Conservation (phyloP, 2,329 filamentous ascomycete genomes). For the Fusarium penzigii region DNA sequence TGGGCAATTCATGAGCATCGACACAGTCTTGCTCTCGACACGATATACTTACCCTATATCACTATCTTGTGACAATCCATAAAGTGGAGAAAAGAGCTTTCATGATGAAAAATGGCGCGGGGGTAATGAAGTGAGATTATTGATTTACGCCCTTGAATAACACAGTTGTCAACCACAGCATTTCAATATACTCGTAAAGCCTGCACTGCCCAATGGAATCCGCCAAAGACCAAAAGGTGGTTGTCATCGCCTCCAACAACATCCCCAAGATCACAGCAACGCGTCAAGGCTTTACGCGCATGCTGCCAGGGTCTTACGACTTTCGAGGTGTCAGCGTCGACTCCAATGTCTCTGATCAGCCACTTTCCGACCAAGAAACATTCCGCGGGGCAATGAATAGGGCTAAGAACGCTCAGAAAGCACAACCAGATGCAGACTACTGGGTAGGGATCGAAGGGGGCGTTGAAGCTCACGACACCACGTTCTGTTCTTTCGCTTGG, state of each 20-base stretch:
- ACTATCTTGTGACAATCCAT: too few species aligned
- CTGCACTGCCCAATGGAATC: background rate
- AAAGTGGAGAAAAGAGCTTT: too few species aligned
- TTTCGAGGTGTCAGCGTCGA: slow-evolving; percentile 34
- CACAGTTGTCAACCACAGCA: too few species aligned
- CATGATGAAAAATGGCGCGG: too few species aligned
- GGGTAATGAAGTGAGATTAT: too few species aligned
- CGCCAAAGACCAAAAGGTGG: slow-evolving; percentile 1
- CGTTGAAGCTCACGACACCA: slow-evolving; percentile 31
- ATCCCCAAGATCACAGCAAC: slow-evolving; percentile 42
- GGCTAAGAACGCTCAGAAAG: slow-evolving; percentile 33
- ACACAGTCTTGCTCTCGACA: too few species aligned
- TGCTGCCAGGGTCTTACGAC: slow-evolving; percentile 35
- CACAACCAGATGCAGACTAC: slow-evolving; percentile 36
- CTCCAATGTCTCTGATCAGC: slow-evolving; percentile 43
- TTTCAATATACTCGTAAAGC: background rate
- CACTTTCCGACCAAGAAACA: slow-evolving; percentile 40
- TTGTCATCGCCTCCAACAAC: slow-evolving; percentile 41
- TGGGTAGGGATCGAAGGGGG: slow-evolving; percentile 46
- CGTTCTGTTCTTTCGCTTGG: slow-evolving; percentile 43
- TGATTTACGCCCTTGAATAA: too few species aligned
- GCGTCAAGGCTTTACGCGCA: slow-evolving; percentile 35
- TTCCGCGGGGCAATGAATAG: slow-evolving; percentile 41
- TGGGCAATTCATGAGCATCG: too few species aligned
- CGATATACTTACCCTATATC: too few species aligned